Base-by-base conservation (phyloP, 352 stramenopile species). In the Phytopythium helicoides region DNA sequence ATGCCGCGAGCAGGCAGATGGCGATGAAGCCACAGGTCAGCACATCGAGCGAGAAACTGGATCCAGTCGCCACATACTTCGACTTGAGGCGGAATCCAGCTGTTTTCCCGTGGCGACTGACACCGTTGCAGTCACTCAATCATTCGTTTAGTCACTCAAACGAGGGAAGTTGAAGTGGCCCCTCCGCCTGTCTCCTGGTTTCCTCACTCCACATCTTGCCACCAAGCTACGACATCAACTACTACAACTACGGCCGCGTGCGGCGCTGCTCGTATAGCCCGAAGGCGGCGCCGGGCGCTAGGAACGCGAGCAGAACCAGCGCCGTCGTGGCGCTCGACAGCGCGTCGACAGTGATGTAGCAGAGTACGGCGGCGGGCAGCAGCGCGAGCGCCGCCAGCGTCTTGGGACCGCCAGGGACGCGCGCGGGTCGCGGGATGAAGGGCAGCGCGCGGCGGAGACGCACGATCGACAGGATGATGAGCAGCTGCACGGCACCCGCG, bases 391-490 rank as follows among this genome's bases (percentile, higher is more conserved):
- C 48, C 3, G 41, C 44, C 6, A 77, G 58, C 15, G 60, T 49
- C 4, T 42, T 33, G 2, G 50, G 52, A 19, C 67, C 67, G 18
- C 72, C 72, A 0, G 69, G 72, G 3, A 78, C 64, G 14, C 64
- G 66, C 33, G 64, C 61, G 10, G 79, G 79, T 16, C 84, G 75
- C 42, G 76, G 69, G 50, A 93, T 78, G 61, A 81, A 83, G 26
- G 71, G 73, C 44, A 81, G 56, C 33, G 60, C 71, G 12, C 84
- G 64, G 16, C 93, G 82, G 0, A 98, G 81, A 28, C 93, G 85
- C 46, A 98, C 66, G 60, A 93, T 95, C 8, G 91, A 81, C 11
- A 76, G 51, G 52, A 97, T 89, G 54, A 97, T 92, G 44, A 97
- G 71, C 5, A 97, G 41, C 52, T 96, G 72, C 8, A 87, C 67